Evolutionary conservation across 2,329 filamentous ascomycete genomes (phyloP), one percentile per base, ranked within the genome.

Genomic region (Sclerotinia borealis): DNA sequence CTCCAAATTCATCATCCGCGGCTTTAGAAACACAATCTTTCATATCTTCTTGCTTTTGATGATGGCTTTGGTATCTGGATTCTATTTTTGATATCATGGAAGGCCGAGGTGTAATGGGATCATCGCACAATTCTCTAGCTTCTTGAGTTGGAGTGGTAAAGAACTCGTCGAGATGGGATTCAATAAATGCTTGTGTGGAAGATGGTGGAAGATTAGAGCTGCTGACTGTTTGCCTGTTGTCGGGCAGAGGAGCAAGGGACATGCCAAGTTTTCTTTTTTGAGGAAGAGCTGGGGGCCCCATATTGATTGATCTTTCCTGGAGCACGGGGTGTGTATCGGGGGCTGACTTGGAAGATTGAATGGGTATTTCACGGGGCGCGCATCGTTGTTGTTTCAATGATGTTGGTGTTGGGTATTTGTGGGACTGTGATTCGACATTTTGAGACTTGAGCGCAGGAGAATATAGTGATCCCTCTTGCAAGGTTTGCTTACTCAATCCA

Each of bases 111-210:
- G 4, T 41, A 47, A 50, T 36, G 19, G 65, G 47, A 50, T 80
- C 77, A 37, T 80, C 79, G 2, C 76, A 71, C 3, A 86, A 72
- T 70, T 86, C 83, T 22, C 79, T 76, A 8, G 78, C 76, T 70
- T 84, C 80, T 68, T 87, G 84, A 0, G 82, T 84, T 0, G 81
- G 77, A n/a, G 79, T 81, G 0, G 82, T 82, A 50, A 85, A 81
- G 65, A 85, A 79, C 61, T 84, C 81, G 45, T 84, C 81, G 9
- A 81, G 69, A 64, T 83, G 77, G 47, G 71, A 69, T 36, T 77
- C 73, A 10, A 85, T 73, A n/a, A 85, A 83, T 10, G 78, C 75
- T 65, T 85, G 83, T 0, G 83, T 85, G 66, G 80, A 81, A 34
- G 74, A 72, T 8, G 77, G 76, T 22, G 68, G 73, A 1, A 67